A percentile compares a stretch with the other conserved stretches of the same genome.
Conservation (phyloP, 345 rosid genomes). For the Carallia brachiata region DNA sequence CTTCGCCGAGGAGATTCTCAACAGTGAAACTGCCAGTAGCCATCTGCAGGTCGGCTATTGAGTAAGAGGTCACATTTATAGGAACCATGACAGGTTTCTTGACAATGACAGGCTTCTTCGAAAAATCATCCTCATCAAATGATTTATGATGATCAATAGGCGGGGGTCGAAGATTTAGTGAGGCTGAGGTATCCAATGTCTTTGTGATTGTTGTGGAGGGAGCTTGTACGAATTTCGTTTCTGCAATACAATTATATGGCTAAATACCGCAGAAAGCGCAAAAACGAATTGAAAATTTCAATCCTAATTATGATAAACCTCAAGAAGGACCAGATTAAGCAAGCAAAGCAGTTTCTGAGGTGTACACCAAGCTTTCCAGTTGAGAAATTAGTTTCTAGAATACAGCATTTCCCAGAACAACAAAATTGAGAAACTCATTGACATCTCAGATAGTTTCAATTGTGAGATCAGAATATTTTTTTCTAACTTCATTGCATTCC, state of each 20-base stretch:
- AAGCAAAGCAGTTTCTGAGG: too few relatives aligned
- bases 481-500: not conserved
- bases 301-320: not conserved
- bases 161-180: conserved; percentile 82
- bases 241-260: conserved; percentile 43
- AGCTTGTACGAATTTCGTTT: conserved; percentile 59
- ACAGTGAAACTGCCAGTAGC: conserved; percentile 89
- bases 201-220: conserved; percentile 51
- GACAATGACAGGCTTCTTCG: conserved; percentile 52
- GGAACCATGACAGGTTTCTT: conserved; percentile 67
- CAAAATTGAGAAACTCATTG: not conserved
- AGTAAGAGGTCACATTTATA: conserved; percentile 55
- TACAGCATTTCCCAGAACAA: not conserved
- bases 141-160: conserved; percentile 79
- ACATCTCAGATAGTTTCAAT: not conserved
- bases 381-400: not conserved
- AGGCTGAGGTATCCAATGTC: conserved; percentile 57
- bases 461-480: not conserved
- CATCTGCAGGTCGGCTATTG: conserved; percentile 95
- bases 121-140: conserved; percentile 71
- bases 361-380: not conserved
- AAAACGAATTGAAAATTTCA: not conserved
- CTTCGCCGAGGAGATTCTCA: conserved; percentile 90
- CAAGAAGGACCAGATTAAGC: not conserved
- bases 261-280: not conserved